Evolutionary conservation across 805 yeast genomes (phyloP).

Genomic region (Nakazawaea ambrosiae): DNA sequence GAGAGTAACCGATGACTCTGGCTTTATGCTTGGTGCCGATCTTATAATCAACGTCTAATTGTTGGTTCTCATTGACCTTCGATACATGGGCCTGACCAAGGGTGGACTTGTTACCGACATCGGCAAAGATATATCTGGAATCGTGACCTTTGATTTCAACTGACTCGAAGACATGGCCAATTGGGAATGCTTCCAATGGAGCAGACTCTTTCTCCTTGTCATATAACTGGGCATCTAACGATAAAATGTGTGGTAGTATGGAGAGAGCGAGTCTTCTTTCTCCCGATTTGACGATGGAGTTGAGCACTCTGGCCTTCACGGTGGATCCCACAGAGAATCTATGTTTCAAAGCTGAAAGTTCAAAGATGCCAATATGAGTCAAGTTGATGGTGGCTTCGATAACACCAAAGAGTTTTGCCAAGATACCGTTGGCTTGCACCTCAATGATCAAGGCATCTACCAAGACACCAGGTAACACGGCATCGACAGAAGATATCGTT

Average conservation of each 20-base stretch:
- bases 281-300: conserved; percentile 39
- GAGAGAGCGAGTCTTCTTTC: conserved; percentile 62
- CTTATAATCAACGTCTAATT: conserved; percentile 41
- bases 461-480: conserved; percentile 78
- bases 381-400: conserved; percentile 64
- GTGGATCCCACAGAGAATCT: conserved; percentile 62
- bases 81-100: conserved; percentile 78
- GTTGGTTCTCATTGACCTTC: conserved; percentile 44
- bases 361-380: conserved; percentile 51
- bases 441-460: conserved; percentile 69
- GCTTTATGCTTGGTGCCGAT: conserved; percentile 67
- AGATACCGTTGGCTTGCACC: conserved; percentile 52
- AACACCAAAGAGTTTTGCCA: conserved; percentile 69
- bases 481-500: conserved; percentile 65
- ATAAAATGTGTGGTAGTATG: conserved; percentile 45
- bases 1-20: conserved; percentile 66
- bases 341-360: conserved; percentile 43
- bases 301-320: conserved; percentile 65
- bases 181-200: conserved; percentile 61
- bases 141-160: conserved; percentile 59
- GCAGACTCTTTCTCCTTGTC: conserved; percentile 22
- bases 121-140: conserved; percentile 46
- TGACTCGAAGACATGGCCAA: conserved; percentile 62
- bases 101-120: conserved; percentile 43
- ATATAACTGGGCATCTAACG: conserved; percentile 18